These are phyloP conservation scores for Davidsoniella australis DNA, from an alignment of 2,329 filamentous ascomycete genomes.

Conservation along the genomic window DNA sequence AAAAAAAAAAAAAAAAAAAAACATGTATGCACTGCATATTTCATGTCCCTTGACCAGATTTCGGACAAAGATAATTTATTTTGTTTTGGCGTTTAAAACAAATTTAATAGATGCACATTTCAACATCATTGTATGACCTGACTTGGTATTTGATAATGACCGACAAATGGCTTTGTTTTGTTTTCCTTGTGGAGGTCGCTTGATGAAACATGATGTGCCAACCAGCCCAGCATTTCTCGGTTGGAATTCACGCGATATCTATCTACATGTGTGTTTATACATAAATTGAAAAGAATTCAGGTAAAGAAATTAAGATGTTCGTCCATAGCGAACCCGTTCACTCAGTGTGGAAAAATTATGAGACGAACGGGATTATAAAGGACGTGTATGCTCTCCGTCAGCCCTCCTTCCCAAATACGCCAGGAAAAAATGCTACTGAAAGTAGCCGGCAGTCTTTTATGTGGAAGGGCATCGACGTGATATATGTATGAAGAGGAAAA, in stretches of 20 bases:
- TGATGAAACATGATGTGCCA: too few species aligned
- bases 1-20: too few species aligned
- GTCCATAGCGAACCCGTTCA: constrained; percentile 46
- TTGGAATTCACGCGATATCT: too few species aligned
- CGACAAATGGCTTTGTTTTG: background rate
- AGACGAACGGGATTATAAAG: constrained; percentile 44
- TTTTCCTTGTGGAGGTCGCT: background rate
- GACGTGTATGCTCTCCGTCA: constrained; percentile 38
- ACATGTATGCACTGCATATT: background rate
- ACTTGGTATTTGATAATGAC: background rate
- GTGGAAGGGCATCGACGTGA: constrained; percentile 22
- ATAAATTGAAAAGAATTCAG: background rate
- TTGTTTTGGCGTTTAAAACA: constrained; percentile 12
- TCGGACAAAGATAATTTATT: constrained; percentile 8
- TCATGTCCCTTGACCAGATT: constrained; percentile 11
- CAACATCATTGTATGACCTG: background rate
- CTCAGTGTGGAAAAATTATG: constrained; percentile 23
- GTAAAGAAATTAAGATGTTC: constrained; percentile 25
- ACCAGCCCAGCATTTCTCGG: too few species aligned
- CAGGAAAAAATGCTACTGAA: constrained; percentile 15
- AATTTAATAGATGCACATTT: constrained; percentile 9
- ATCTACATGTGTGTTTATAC: background rate
- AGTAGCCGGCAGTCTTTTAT: constrained; percentile 13
- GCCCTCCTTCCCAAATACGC: constrained; percentile 15
- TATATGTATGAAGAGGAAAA: constrained; percentile 32